Conservation (phyloP, 345 rosid genomes). For the Euclidium syriacum region DNA sequence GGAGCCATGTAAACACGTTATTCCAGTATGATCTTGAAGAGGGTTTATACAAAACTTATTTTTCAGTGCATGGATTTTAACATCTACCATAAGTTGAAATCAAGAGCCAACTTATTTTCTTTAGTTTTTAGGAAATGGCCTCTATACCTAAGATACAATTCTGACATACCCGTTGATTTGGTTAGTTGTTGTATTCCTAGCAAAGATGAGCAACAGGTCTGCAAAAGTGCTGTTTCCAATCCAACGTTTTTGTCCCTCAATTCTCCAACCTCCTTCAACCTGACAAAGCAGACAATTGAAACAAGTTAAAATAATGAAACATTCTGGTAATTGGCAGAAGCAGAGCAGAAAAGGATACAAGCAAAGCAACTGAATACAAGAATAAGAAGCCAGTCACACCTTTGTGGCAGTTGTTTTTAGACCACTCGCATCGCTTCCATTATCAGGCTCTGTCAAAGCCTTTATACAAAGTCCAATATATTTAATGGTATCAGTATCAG, state of each 20-base stretch:
- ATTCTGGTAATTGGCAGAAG: not conserved
- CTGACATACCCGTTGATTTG: conserved; percentile 80
- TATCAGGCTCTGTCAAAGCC: conserved; percentile 95
- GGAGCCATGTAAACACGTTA: not conserved
- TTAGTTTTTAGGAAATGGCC: conserved; percentile 7
- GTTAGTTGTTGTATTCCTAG: conserved; percentile 69
- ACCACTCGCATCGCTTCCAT: conserved; percentile 96
- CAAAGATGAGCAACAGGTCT: conserved; percentile 77
- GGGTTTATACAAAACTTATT: not conserved
- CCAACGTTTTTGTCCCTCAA: conserved; percentile 96
- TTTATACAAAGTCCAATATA: conserved; percentile 21
- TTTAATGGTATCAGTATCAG: conserved; percentile 14
- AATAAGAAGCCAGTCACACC: conserved; percentile 37
- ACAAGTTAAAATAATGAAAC: conserved; percentile 5
- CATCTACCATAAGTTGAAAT: conserved; percentile 1
- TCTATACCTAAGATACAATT: conserved; percentile 6
- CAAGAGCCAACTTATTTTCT: conserved; percentile 12
- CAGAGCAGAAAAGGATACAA: not conserved
- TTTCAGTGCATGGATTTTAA: not conserved
- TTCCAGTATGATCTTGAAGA: not conserved
- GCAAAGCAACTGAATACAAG: conserved; percentile 11
- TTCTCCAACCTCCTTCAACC: conserved; percentile 90
- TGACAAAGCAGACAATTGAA: conserved; percentile 23
- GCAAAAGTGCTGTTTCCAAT: conserved; percentile 98
- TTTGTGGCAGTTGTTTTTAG: conserved; percentile 75